Percentiles rank a stretch among this genome's conserved stretches.
These are phyloP conservation scores for Sporothrix curviconia DNA, from an alignment of 2,329 filamentous ascomycete species.

Conservation along the genomic window DNA sequence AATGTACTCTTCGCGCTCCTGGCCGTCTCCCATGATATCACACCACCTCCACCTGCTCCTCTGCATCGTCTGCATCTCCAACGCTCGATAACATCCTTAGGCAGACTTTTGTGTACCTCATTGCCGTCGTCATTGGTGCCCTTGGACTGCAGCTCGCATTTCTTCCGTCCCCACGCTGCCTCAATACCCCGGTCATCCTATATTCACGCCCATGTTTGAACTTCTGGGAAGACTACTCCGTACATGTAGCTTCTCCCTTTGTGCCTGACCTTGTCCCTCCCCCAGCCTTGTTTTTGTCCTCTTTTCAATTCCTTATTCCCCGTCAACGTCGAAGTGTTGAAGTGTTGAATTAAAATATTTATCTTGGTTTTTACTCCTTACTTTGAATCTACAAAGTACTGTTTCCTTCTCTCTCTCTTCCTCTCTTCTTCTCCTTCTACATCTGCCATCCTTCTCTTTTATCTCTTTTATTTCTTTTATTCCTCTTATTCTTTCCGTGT, in stretches of 20 bases:
- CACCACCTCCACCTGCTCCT: background rate
- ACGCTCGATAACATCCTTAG: slow-evolving; percentile 16
- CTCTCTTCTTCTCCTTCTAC: background rate
- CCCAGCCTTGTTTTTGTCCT: background rate
- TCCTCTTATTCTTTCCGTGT: background rate
- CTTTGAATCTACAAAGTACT: background rate
- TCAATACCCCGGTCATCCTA: background rate
- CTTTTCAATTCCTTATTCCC: background rate
- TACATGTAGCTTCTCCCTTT: background rate
- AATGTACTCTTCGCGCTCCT: background rate
- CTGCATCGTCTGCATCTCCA: background rate
- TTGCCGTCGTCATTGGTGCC: slow-evolving; percentile 1
- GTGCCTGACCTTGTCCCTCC: too few relatives aligned
- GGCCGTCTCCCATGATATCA: background rate
- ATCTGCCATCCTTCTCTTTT: background rate
- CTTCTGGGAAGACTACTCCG: too few relatives aligned
- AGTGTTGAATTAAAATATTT: too few relatives aligned
- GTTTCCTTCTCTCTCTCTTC: background rate
- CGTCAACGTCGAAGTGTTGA: too few relatives aligned
- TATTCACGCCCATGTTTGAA: background rate
- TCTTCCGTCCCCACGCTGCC: background rate
- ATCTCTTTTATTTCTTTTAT: background rate
- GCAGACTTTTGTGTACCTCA: slow-evolving; percentile 10
- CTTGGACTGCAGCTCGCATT: background rate
- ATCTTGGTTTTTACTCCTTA: too few relatives aligned